phyloP scores from a whole-genome alignment of 768 basidiomycete species.

The Clitopilus hobsonii region DNA sequence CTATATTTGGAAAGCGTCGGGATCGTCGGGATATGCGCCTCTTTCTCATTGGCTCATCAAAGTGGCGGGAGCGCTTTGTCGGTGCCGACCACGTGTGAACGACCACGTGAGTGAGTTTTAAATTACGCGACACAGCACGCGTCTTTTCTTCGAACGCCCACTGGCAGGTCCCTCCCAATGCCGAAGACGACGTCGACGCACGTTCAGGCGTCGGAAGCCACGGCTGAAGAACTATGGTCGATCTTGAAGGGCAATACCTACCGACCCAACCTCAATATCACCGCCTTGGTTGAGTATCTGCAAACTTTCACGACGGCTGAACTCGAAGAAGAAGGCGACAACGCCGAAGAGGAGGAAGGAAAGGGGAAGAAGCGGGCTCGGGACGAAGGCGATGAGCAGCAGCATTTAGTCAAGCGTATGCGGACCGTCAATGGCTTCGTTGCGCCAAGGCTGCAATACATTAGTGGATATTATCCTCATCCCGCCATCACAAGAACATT shows the following conservation, averaged over 20 bases:
- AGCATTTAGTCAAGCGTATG: constrained; percentile 11
- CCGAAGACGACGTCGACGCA: not conserved
- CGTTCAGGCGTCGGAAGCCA: not conserved
- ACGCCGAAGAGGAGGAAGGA: not conserved
- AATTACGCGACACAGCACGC: not conserved
- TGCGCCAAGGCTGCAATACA: not conserved
- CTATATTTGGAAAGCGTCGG: too few relatives aligned
- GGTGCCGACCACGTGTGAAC: constrained; percentile 1
- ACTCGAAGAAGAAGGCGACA: not conserved
- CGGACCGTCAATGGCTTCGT: constrained; percentile 2
- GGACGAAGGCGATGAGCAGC: not conserved
- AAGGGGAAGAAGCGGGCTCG: constrained; percentile 18
- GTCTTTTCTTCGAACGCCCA: not conserved
- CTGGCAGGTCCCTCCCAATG: not conserved
- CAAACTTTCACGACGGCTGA: too few relatives aligned
- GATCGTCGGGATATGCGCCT: not conserved
- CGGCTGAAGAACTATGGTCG: constrained; percentile 11
- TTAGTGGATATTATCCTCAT: too few relatives aligned
- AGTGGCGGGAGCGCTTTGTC: not conserved
- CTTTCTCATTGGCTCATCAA: not conserved
- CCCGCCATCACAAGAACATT: too few relatives aligned
- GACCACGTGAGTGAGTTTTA: not conserved
- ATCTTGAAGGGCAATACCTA: constrained; percentile 6
- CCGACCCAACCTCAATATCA: constrained; percentile 21
- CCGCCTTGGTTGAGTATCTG: constrained; percentile 13